Conservation (phyloP, 2,329 filamentous ascomycete species). For the Orbilia oligospora region DNA sequence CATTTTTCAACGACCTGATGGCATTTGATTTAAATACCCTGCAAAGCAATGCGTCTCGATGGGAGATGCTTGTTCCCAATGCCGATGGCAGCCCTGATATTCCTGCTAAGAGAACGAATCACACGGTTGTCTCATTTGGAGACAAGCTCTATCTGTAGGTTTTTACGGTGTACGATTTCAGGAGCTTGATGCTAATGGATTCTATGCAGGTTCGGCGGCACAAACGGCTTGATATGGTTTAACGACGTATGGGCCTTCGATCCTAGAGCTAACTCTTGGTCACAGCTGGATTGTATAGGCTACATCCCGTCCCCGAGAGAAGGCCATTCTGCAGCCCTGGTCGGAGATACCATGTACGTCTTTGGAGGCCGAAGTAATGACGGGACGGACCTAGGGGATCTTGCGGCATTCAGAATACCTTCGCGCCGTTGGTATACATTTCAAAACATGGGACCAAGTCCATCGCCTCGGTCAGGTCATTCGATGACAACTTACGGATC, state of each 20-base stretch:
- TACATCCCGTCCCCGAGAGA: constrained; percentile 95
- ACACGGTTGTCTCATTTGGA: constrained; percentile 90
- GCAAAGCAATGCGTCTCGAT: constrained; percentile 89
- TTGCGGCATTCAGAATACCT: constrained; percentile 86
- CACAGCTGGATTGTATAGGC: constrained; percentile 92
- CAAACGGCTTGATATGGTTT: constrained; percentile 96
- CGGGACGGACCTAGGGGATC: constrained; percentile 89
- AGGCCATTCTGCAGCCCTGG: constrained; percentile 91
- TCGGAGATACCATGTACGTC: constrained; percentile 99
- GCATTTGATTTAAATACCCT: constrained; percentile 96
- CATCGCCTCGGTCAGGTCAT: constrained; percentile 92
- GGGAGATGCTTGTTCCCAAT: constrained; percentile 91
- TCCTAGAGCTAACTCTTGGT: constrained; percentile 84
- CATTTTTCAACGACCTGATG: constrained; percentile 96
- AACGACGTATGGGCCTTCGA: constrained; percentile 99
- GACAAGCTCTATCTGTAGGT: constrained; percentile 92
- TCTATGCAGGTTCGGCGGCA: constrained; percentile 91
- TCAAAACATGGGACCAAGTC: constrained; percentile 98
- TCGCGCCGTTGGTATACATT: constrained; percentile 98
- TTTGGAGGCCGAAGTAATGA: constrained; percentile 97
- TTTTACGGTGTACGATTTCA: neutral
- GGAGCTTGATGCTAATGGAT: constrained; percentile 8
- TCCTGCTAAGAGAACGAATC: constrained; percentile 93
- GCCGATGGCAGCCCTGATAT: constrained; percentile 77
- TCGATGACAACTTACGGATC: constrained; percentile 98